Percentiles rank a stretch among this genome's conserved stretches.
These are phyloP conservation scores for Thielaviopsis ethacetica DNA, from an alignment of 2,329 filamentous ascomycete species.

Conservation along the genomic window DNA sequence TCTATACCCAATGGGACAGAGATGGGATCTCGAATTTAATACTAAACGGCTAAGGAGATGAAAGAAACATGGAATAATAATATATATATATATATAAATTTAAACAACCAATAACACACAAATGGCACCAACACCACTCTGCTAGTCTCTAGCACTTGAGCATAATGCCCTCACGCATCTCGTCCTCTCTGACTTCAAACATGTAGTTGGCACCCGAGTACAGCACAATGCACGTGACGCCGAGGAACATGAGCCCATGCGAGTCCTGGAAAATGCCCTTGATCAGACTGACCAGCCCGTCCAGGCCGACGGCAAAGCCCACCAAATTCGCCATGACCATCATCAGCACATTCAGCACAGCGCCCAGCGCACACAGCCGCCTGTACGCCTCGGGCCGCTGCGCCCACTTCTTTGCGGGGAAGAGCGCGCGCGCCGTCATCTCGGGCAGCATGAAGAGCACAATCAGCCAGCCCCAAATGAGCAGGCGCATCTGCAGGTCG, in stretches of 20 bases:
- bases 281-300: slow-evolving; percentile 66
- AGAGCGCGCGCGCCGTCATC: slow-evolving; percentile 51
- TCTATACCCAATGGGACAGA: background rate
- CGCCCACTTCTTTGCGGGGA: slow-evolving; percentile 59
- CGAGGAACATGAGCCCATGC: slow-evolving; percentile 56
- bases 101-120: background rate
- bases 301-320: slow-evolving; percentile 82
- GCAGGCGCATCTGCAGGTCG: slow-evolving; percentile 76
- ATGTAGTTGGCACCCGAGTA: slow-evolving; percentile 85
- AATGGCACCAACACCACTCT: background rate
- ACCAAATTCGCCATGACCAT: slow-evolving; percentile 94
- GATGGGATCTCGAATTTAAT: background rate
- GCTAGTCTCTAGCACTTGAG: slow-evolving; percentile 53
- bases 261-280: slow-evolving; percentile 60
- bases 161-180: slow-evolving; percentile 65
- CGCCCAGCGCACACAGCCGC: slow-evolving; percentile 63
- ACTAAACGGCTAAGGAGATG: background rate
- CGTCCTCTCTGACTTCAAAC: slow-evolving; percentile 84
- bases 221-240: slow-evolving; percentile 52
- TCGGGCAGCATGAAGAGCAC: slow-evolving; percentile 90
- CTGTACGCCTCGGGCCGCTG: slow-evolving; percentile 56
- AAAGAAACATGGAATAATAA: background rate
- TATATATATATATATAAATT: background rate
- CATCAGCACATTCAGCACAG: slow-evolving; percentile 73
- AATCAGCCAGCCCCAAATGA: slow-evolving; percentile 95